Evolutionary conservation across 352 stramenopile genomes (phyloP), one percentile per base, ranked within the genome.

Genomic region (Phytophthora fragariae): DNA sequence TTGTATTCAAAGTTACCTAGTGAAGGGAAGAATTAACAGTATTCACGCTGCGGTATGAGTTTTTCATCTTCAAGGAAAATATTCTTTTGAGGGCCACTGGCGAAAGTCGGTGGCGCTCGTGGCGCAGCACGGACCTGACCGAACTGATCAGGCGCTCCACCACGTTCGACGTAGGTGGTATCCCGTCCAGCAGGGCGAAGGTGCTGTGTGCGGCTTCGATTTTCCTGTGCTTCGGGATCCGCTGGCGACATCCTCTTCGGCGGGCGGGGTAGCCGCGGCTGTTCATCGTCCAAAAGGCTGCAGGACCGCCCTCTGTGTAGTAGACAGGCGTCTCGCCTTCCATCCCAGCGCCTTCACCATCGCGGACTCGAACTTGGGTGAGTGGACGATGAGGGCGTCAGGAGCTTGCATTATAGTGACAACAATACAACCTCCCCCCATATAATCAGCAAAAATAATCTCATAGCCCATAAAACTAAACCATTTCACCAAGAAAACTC

Each of bases 81-180:
- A 66, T n/a, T 35, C 62, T 66, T 17, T 57, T 47, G 0, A 71
- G 5, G n/a, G 52, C 4, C 46, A 58, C 1, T 8, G 57, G 58
- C 4, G 41, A 54, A 0, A 73, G 27, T 0, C 39, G 31, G 10
- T 67, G 52, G 4, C 65, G 33, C 2, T 66, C 47, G 17, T 57
- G 33, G 33, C 65, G 21, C 3, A 72, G 1, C 5, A 57, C 21
- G 27, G 46, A 46, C 0, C 35, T 35, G 2, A 49, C 57, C 2
- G 47, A 11, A 39, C 57, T 67, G 14, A 72, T 62, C 17, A 67
- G 31, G 1, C 65, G 57, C 27, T 72, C 49, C 1, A 57, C 57
- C 3, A 53, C 55, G 29, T 62, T 62, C 0, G 37, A 72, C 8
- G 57, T 72, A 2, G 47, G 47, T 21, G 65, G 47, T 5, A 56